Percentiles rank a stretch among this genome's conserved stretches.
These are phyloP conservation scores for Glebionis coronaria DNA, from an alignment of 129 eudicot species.

Conservation along the genomic window DNA sequence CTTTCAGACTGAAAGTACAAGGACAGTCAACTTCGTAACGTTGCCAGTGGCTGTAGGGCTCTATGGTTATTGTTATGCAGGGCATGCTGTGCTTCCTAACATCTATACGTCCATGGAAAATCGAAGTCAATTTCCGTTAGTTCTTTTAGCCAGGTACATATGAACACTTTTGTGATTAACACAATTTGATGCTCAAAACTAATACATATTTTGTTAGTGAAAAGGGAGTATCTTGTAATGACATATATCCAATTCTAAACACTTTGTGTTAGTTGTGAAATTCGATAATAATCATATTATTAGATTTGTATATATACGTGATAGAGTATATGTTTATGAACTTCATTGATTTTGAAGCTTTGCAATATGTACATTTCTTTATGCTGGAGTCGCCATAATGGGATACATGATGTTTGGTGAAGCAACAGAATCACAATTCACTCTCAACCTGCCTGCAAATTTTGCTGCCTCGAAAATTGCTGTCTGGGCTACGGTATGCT, in stretches of 20 bases:
- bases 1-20: constrained; percentile 42
- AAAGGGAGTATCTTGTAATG: not conserved
- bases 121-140: constrained; percentile 59
- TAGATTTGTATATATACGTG: constrained; percentile 5
- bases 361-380: constrained; percentile 63
- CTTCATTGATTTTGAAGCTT: constrained; percentile 45
- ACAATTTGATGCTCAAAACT: not conserved
- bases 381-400: constrained; percentile 77
- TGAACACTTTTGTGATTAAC: constrained; percentile 1
- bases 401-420: constrained; percentile 85
- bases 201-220: not conserved
- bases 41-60: constrained; percentile 90
- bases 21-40: constrained; percentile 52
- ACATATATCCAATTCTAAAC: too few species aligned
- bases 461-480: constrained; percentile 82
- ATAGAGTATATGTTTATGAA: constrained; percentile 7
- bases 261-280: too few species aligned
- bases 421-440: constrained; percentile 76
- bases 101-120: constrained; percentile 83
- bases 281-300: not conserved
- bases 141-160: constrained; percentile 66
- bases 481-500: constrained; percentile 88
- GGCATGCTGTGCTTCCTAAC: constrained; percentile 93
- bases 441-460: constrained; percentile 75
- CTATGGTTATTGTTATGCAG: constrained; percentile 87